phyloP scores from a whole-genome alignment of 768 basidiomycete species.

The Xanthoconium stramineum region DNA sequence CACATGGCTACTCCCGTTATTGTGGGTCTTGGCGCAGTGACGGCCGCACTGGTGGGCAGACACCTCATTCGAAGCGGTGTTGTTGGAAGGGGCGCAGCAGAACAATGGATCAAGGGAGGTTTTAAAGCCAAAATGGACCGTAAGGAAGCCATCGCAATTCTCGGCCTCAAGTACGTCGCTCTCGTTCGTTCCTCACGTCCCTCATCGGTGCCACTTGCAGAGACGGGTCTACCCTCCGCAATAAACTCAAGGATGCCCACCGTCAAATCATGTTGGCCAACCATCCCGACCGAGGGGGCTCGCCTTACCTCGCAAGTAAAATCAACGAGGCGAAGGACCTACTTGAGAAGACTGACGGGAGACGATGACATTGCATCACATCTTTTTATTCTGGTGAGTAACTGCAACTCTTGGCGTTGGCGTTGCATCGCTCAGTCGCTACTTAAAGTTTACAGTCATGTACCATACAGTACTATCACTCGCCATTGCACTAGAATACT shows the following conservation, averaged over 20 bases:
- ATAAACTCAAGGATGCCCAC: constrained; percentile 89
- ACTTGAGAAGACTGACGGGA: constrained; percentile 74
- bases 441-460: constrained; percentile 8
- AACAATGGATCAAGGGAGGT: constrained; percentile 90
- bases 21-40: constrained; percentile 73
- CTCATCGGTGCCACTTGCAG: constrained; percentile 38
- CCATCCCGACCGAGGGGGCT: constrained; percentile 97
- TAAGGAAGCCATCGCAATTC: constrained; percentile 85
- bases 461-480: constrained; percentile 17
- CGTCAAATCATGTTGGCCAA: constrained; percentile 97
- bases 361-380: constrained; percentile 22
- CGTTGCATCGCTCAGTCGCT: constrained; percentile 1
- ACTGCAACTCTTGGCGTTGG: neutral
- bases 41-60: constrained; percentile 72
- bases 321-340: constrained; percentile 98
- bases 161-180: constrained; percentile 82
- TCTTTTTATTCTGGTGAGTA: constrained; percentile 12
- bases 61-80: constrained; percentile 63
- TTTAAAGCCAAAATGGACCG: constrained; percentile 97
- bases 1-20: constrained; percentile 72
- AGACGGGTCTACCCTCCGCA: constrained; percentile 76
- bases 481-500: constrained; percentile 18
- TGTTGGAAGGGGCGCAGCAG: constrained; percentile 57
- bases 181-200: neutral
- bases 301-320: constrained; percentile 98